Base-by-base conservation (phyloP, 148 eudicot species). In the Agrostemma githago region DNA sequence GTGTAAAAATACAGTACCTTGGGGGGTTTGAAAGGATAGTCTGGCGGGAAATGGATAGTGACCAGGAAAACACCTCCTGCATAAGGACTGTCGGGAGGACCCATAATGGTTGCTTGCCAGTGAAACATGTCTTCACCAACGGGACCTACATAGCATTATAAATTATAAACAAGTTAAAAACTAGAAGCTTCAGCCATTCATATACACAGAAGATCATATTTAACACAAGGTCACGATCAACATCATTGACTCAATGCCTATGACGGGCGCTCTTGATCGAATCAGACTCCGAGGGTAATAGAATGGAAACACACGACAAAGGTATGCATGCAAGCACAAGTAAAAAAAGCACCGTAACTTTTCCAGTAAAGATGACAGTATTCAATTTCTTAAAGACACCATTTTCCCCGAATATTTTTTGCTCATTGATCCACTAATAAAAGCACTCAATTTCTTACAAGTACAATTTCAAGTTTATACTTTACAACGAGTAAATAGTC, bases 41-140 rank as follows among this genome's bases (percentile, higher is more conserved):
- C 83, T 62, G 71, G 80, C 60, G 74, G 80, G 56, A 80, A 77
- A 46, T 72, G 73, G 71, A 81, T 81, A 6, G 74, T 72, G 67
- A 81, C 76, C 6, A 76, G 71, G 80, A 81, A 81, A 72, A 72
- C 71, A 53, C 83, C 83, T 69, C 83, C 82, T 6, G 83, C 70
- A 9, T 81, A 81, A 16, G 83, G 83, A 74, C 80, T 76, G 60
- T 81, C 83, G 12, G 80, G 77, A 26, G 83, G 80, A 6, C 83
- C 80, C 73, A 72, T 76, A 37, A 77, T 81, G 51, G 83, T 81
- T 16, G 83, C 83, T 81, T 81, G 74, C 83, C 83, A 81, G 62
- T 81, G 83, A 44, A 81, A 76, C 80, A 81, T 81, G 71, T 81
- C 83, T 81, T 81, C 83, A 72, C 74, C 83, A 15, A 81, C 83